phyloP scores from a whole-genome alignment of 164 flowering plant species.

The Magnolia sinica region DNA sequence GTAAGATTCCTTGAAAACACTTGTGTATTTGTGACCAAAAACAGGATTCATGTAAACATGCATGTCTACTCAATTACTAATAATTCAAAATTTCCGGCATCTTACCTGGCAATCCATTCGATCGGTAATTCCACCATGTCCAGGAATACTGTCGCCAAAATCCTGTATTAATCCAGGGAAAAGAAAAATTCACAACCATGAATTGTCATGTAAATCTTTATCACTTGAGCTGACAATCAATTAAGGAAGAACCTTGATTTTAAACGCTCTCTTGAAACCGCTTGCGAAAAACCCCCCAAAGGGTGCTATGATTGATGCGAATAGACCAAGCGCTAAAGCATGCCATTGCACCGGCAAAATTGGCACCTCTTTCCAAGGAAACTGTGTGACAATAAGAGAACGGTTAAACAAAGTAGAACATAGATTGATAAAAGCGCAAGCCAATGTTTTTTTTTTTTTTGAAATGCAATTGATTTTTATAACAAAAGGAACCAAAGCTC shows the following conservation, averaged over 20 bases:
- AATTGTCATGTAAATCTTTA: background rate
- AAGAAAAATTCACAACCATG: background rate
- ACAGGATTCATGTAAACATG: background rate
- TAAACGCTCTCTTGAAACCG: conserved; percentile 95
- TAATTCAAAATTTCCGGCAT: conserved; percentile 1
- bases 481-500: too few relatives aligned
- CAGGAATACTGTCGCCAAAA: conserved; percentile 98
- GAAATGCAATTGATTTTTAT: too few relatives aligned
- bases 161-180: conserved; percentile 44
- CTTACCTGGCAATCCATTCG: conserved; percentile 98
- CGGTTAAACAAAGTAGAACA: too few relatives aligned
- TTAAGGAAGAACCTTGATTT: conserved; percentile 62
- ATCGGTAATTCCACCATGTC: conserved; percentile 99
- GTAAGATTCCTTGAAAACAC: too few relatives aligned
- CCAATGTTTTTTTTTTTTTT: too few relatives aligned
- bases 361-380: conserved; percentile 78
- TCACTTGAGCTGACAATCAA: background rate
- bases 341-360: conserved; percentile 93
- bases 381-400: conserved; percentile 39
- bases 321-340: conserved; percentile 75
- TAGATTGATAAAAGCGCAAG: too few relatives aligned
- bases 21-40: background rate
- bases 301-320: conserved; percentile 97
- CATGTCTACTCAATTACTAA: background rate
- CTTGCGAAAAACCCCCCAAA: conserved; percentile 99